phyloP scores from a whole-genome alignment of 208 protist species.

The Crithidia bombi region DNA sequence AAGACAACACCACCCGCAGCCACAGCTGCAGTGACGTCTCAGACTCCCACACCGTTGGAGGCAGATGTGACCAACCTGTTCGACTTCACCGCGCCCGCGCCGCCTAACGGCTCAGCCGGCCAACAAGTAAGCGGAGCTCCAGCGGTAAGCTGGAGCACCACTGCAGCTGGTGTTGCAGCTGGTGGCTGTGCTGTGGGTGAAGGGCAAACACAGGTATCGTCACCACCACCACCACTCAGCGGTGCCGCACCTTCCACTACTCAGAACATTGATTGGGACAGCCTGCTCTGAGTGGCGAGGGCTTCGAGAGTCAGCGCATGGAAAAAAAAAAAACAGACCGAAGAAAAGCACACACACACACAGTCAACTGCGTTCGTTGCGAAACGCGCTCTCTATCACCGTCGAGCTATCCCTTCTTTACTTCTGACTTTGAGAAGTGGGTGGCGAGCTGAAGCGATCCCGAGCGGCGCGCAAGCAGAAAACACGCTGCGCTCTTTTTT shows the following conservation, averaged over 20 bases:
- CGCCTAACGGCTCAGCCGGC: background rate
- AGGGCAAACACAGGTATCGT: background rate
- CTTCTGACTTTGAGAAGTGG: too few species aligned
- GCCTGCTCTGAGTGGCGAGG: slow-evolving; percentile 14
- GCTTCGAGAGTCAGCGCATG: too few species aligned
- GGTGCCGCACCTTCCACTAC: background rate
- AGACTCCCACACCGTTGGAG: background rate
- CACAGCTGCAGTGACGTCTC: background rate
- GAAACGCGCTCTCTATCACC: too few species aligned
- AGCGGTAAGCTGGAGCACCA: background rate
- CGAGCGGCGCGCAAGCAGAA: too few species aligned
- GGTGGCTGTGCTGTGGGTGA: too few species aligned
- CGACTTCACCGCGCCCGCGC: slow-evolving; percentile 1
- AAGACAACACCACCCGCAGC: background rate
- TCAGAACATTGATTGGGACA: slow-evolving; percentile 4
- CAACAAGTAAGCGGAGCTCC: background rate
- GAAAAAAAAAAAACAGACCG: background rate
- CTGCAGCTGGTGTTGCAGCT: background rate
- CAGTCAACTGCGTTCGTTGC: too few species aligned
- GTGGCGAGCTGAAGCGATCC: too few species aligned
- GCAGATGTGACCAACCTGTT: slow-evolving; percentile 1
- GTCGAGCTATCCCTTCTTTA: too few species aligned
- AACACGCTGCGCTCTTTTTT: too few species aligned
- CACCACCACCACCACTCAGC: slow-evolving; percentile 8
- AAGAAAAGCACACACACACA: background rate